These are phyloP conservation scores for Colletotrichum brevisporum DNA, from an alignment of 2,329 filamentous ascomycete species.

Conservation along the genomic window DNA sequence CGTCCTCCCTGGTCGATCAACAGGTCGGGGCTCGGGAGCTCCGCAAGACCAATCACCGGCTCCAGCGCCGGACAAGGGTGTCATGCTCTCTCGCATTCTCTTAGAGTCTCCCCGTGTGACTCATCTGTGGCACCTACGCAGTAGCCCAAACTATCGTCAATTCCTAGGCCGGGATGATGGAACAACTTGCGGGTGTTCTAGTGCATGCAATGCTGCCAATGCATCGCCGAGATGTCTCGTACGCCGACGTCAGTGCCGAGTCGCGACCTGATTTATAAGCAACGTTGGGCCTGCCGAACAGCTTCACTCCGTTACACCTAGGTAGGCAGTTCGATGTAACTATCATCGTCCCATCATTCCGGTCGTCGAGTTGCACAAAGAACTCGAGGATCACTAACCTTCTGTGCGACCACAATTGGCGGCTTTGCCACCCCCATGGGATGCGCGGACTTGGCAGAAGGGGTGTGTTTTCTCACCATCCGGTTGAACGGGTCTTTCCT, in stretches of 20 bases:
- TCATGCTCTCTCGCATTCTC: background rate
- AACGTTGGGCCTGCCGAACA: background rate
- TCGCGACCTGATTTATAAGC: conserved; percentile 11
- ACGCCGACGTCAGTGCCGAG: background rate
- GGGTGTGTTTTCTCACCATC: background rate
- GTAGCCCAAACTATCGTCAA: conserved; percentile 11
- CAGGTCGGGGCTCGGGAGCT: conserved; percentile 6
- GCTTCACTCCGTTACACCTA: too few species aligned
- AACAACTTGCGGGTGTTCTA: background rate
- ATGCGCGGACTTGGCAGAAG: background rate
- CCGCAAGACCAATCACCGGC: conserved; percentile 17
- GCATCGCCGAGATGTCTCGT: conserved; percentile 19
- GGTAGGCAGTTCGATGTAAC: too few species aligned
- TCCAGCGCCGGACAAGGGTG: conserved; percentile 9
- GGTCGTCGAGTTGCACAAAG: background rate
- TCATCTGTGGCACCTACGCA: conserved; percentile 17
- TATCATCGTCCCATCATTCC: background rate
- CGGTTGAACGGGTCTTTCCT: conserved; percentile 12
- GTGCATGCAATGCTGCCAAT: background rate
- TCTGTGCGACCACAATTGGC: background rate
- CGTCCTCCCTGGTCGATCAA: conserved; percentile 17
- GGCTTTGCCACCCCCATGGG: background rate
- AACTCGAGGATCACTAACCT: background rate
- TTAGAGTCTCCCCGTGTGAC: conserved; percentile 28
- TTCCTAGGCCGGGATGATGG: background rate